Conservation (phyloP, 495 filamentous ascomycete genomes). For the Aspergillus ellipticus region DNA sequence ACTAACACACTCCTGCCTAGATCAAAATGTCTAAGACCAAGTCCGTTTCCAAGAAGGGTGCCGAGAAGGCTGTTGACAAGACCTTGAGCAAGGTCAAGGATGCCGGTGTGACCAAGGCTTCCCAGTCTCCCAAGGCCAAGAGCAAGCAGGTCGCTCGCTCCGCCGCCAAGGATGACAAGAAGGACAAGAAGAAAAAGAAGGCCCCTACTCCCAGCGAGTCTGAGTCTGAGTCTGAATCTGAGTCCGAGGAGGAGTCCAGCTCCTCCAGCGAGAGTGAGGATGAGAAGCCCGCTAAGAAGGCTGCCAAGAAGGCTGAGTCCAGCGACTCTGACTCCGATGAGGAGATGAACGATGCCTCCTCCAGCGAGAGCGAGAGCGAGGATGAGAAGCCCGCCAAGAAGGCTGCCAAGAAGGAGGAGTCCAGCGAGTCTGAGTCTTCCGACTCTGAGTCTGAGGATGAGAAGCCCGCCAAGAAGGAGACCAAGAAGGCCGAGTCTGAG, state of each 20-base stretch:
- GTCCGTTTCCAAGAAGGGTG: slow-evolving; percentile 38
- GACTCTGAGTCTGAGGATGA: slow-evolving; percentile 32
- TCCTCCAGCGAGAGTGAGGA: slow-evolving; percentile 37
- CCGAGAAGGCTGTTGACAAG: slow-evolving; percentile 46
- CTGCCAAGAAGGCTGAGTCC: slow-evolving; percentile 24
- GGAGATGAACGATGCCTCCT: slow-evolving; percentile 28
- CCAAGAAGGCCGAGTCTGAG: slow-evolving; percentile 31
- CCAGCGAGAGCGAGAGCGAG: slow-evolving; percentile 33
- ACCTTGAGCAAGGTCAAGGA: slow-evolving; percentile 51
- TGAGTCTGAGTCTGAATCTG: slow-evolving; percentile 43
- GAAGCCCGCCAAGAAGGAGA: slow-evolving; percentile 30
- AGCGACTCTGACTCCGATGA: slow-evolving; percentile 34
- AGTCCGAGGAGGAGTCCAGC: slow-evolving; percentile 40
- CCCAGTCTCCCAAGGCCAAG: slow-evolving; percentile 47
- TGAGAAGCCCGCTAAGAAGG: slow-evolving; percentile 36
- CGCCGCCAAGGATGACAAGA: slow-evolving; percentile 40
- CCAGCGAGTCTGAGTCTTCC: slow-evolving; percentile 23
- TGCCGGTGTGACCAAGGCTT: slow-evolving; percentile 47
- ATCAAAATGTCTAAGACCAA: slow-evolving; percentile 54
- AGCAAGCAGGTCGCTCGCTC: slow-evolving; percentile 48
- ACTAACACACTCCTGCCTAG: slow-evolving; percentile 24
- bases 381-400: slow-evolving; percentile 34
- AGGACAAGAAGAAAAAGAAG: slow-evolving; percentile 44
- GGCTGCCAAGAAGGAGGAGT: slow-evolving; percentile 21
- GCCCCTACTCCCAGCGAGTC: slow-evolving; percentile 45